phyloP scores from a whole-genome alignment of 192 early-diverging fungal species.

The Oehlia diaphana region DNA sequence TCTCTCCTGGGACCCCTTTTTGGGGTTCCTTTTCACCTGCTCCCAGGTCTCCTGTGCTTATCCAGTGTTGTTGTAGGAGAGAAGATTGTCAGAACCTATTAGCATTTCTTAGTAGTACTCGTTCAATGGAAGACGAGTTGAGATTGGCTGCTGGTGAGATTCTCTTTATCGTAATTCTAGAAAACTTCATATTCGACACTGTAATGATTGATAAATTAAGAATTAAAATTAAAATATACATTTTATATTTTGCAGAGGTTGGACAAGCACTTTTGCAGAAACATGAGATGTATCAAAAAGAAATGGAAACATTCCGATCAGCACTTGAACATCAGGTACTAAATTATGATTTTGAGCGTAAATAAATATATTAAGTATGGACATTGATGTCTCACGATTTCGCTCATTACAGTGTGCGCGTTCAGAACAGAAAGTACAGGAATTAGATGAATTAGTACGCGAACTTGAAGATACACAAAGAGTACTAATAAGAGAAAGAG shows the following conservation, averaged over 20 bases:
- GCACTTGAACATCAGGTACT: conserved; percentile 39
- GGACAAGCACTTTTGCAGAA: conserved; percentile 44
- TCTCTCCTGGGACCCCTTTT: conserved; percentile 1
- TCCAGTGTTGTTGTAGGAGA: conserved; percentile 35
- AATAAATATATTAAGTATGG: neutral
- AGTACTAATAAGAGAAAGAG: conserved; percentile 3
- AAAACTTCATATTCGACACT: too few relatives aligned
- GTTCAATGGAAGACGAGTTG: conserved; percentile 39
- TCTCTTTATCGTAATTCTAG: neutral
- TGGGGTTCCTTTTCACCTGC: conserved; percentile 16
- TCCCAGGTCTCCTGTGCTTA: conserved; percentile 9
- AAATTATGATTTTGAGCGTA: too few relatives aligned
- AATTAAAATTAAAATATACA: neutral
- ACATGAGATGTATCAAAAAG: conserved; percentile 38
- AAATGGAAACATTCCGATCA: conserved; percentile 31
- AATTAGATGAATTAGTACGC: conserved; percentile 2
- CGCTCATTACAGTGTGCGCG: neutral
- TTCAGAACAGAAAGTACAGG: conserved; percentile 16
- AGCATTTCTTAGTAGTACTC: conserved; percentile 3
- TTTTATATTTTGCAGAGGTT: conserved; percentile 35
- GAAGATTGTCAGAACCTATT: conserved; percentile 22
- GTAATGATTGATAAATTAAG: too few relatives aligned
- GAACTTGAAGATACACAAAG: conserved; percentile 9
- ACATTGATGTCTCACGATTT: neutral
- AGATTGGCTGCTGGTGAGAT: conserved; percentile 45